Evolutionary conservation across 306 rosid genomes (phyloP), one percentile per base, ranked within the genome.

Genomic region (Sophora flavescens): DNA sequence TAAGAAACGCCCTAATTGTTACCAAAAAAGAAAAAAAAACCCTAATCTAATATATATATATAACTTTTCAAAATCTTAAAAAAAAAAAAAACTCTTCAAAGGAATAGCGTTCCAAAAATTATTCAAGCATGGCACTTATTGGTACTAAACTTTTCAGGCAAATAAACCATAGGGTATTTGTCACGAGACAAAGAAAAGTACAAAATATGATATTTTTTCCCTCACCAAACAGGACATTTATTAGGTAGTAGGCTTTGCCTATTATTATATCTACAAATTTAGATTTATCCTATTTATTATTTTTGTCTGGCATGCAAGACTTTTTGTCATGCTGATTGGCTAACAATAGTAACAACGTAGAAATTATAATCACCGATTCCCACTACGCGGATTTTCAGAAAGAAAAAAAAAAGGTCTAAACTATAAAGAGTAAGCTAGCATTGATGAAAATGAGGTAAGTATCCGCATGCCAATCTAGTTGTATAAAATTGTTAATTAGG

Each of bases 71-170:
- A n/a, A n/a, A n/a, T n/a, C n/a, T n/a, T n/a, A n/a, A n/a, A n/a
- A n/a, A n/a, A n/a, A n/a, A n/a, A n/a, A n/a, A n/a, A n/a, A n/a
- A 63, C 85, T 57, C 83, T 52, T 10, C 16, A 75, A 62, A 78
- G 89, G 88, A 81, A 83, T 89, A 87, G 17, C 32, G 44, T 26
- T 47, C 84, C 89, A 58, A 51, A 32, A 83, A 75, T 83, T 54
- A 68, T 75, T 82, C 81, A 60, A 78, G 58, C 80, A 65, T 53
- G 66, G 72, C 57, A 66, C 63, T 44, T 28, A 51, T 74, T 28
- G 60, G 71, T 13, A 28, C 79, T 10, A 16, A 7, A 67, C 39
- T 82, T 76, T 15, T 63, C 12, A 42, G 76, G 73, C 86, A 84
- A 68, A 51, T 63, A 62, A 68, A 82, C 69, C 32, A 16, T 58